Evolutionary conservation across 495 filamentous ascomycete species (phyloP), one percentile per base, ranked within the genome.

Genomic region (Aspergillus homomorphus): DNA sequence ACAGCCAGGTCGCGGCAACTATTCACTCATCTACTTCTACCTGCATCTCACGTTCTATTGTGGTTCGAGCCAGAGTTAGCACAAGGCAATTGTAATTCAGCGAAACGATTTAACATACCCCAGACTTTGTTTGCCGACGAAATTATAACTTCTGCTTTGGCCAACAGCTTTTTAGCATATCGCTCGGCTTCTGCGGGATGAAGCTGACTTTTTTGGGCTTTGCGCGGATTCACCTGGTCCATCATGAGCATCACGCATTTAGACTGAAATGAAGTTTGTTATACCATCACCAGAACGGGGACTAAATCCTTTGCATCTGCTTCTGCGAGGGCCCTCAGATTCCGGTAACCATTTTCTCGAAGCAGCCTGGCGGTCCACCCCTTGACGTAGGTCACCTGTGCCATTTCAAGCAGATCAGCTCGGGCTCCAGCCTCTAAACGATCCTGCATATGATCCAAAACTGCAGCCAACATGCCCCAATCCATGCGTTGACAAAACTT

Each of bases 341-440:
- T 87, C 60, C 81, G 85, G 63, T 88, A 84, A 0, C 89, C 90
- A 70, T 88, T 91, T 41, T 92, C 90, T 73, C 88, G 84, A 54
- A 94, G 87, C 4, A 90, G 70, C 5, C 89, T 74, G 52, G 90
- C 90, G 0, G 89, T 92, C 56, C 84, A 84, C 58, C 87, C 89
- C 68, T 94, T 92, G 45, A 93, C 82, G 59, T 82, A 91, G 0
- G 87, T 87, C 18, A 93, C 82, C 70, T 89, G 84, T 0, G 89
- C 82, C 62, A 92, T 77, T 23, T 85, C 86, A 22, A 92, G 73
- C 20, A 92, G 76, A 63, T 93, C 89, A 0, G 87, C 84, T 43
- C 81, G 82, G 4, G 89, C 89, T 3, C 90, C 89, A 0, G 87
- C 86, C 69, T 86, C 87, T 4, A 94, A 74, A 22, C 89, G 77